A percentile compares a stretch with the other conserved stretches of the same genome.
phyloP scores from a whole-genome alignment of 169 alveolate genomes.

The Toxoplasma gondii region DNA sequence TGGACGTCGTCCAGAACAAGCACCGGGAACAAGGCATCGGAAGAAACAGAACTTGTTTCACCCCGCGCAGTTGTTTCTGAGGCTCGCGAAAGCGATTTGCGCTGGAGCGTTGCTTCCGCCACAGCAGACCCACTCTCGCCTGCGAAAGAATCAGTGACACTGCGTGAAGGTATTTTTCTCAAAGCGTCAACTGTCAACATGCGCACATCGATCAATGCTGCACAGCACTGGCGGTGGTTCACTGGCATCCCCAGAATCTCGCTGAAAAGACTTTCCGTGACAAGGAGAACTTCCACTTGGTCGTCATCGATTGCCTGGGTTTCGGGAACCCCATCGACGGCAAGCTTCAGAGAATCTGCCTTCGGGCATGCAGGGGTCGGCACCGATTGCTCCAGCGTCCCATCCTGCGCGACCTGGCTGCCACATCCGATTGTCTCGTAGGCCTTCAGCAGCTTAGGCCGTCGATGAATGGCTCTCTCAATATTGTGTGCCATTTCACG shows the following conservation, averaged over 20 bases:
- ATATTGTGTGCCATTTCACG: background rate
- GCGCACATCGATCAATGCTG: slow-evolving; percentile 29
- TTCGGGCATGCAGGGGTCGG: background rate
- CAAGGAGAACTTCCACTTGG: slow-evolving; percentile 18
- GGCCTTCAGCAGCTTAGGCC: background rate
- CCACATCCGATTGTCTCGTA: background rate
- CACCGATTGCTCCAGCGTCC: background rate
- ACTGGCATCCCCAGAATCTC: slow-evolving; percentile 35
- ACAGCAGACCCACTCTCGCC: no score
- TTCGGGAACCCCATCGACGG: background rate
- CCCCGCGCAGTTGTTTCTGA: background rate
- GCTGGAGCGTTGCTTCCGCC: no score
- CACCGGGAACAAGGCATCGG: background rate
- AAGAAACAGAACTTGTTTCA: background rate
- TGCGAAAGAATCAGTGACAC: background rate
- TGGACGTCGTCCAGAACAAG: background rate
- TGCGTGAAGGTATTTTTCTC: background rate
- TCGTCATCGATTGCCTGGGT: background rate
- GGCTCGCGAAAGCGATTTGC: no score
- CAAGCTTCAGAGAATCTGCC: background rate
- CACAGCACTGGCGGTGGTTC: background rate
- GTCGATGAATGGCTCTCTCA: background rate
- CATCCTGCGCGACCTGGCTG: background rate
- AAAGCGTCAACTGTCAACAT: background rate
- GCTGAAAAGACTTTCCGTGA: background rate